Evolutionary conservation across 352 stramenopile species (phyloP).

Genomic region (Halophytophthora polymorphica): DNA sequence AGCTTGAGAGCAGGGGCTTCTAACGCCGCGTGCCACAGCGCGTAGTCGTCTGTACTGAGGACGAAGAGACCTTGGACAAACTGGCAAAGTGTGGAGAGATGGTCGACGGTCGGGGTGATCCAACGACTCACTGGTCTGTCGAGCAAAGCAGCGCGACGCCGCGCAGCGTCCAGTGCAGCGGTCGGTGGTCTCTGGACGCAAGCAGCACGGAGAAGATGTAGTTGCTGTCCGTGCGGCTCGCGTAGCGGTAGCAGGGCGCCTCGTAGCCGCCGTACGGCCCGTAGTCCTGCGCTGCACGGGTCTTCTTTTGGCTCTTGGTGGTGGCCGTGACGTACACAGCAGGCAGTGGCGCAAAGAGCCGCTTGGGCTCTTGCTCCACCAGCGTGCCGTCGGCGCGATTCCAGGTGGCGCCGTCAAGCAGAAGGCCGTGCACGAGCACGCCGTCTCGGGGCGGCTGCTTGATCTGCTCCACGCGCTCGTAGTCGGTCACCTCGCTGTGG

Average conservation of each 20-base stretch:
- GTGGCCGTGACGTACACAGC: conserved; percentile 78
- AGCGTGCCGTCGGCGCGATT: conserved; percentile 66
- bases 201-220: conserved; percentile 77
- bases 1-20: no score
- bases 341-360: conserved; percentile 63
- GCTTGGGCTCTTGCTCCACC: conserved; percentile 77
- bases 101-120: no score
- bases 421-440: conserved; percentile 68
- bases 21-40: no score
- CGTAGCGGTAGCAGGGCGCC: conserved; percentile 76
- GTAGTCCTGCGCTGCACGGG: conserved; percentile 58
- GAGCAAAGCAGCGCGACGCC: conserved; percentile 74
- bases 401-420: conserved; percentile 74
- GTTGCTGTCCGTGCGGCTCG: conserved; percentile 67
- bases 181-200: conserved; percentile 70
- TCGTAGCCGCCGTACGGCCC: conserved; percentile 77
- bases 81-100: no score
- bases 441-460: conserved; percentile 68
- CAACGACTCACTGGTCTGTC: conserved; percentile 35
- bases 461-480: conserved; percentile 76
- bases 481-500: conserved; percentile 82
- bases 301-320: conserved; percentile 76
- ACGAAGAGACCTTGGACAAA: no score
- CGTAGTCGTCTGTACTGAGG: no score
- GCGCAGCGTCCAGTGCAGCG: conserved; percentile 72